These are phyloP conservation scores for Nothomitra cinnamomea DNA, from an alignment of 2,329 filamentous ascomycete species.

Conservation along the genomic window DNA sequence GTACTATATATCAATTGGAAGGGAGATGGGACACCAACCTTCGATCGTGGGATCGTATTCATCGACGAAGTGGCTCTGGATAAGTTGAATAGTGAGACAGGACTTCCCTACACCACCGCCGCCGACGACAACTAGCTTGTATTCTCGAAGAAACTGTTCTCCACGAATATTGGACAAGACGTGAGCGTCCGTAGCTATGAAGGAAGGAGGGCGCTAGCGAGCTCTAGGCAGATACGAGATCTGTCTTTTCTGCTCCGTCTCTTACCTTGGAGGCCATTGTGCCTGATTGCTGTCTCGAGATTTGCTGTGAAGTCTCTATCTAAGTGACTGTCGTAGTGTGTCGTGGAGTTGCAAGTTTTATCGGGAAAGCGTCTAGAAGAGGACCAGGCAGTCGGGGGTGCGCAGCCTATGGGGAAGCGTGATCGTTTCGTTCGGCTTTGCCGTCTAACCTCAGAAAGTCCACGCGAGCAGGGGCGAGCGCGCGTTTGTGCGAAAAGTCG, in stretches of 20 bases:
- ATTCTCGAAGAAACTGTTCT: conserved; percentile 64
- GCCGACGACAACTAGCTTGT: conserved; percentile 92
- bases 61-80: conserved; percentile 94
- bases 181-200: neutral
- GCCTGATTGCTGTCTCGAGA: neutral
- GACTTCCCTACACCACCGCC: conserved; percentile 98
- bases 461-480: neutral
- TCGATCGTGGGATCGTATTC: conserved; percentile 99
- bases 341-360: neutral
- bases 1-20: neutral
- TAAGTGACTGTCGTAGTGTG: neutral
- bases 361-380: neutral
- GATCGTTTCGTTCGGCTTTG: too few species aligned
- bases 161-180: neutral
- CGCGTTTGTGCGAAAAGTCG: neutral
- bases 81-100: conserved; percentile 93
- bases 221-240: neutral
- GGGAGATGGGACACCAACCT: conserved; percentile 36
- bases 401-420: neutral
- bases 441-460: too few species aligned
- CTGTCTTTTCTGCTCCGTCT: neutral
- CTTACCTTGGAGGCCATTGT: conserved; percentile 7
- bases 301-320: neutral
- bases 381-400: neutral
- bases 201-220: neutral